A percentile compares a stretch with the other conserved stretches of the same genome.
These are phyloP conservation scores for Blastobotrys ciferrii DNA, from an alignment of 1,139 yeast genomes.

Conservation along the genomic window DNA sequence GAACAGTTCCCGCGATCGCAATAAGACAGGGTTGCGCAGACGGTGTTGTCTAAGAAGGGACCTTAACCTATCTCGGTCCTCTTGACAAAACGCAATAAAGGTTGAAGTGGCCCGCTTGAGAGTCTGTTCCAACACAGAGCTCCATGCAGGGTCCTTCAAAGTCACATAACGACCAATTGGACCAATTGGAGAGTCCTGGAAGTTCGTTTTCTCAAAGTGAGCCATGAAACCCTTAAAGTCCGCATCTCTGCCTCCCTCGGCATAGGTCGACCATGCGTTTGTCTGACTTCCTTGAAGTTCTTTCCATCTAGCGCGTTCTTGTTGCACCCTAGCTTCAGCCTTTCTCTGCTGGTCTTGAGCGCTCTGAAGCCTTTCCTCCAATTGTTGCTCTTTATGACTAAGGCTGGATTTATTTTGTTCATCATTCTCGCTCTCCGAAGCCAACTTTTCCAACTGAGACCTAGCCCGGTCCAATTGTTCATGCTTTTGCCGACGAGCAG, in stretches of 20 bases:
- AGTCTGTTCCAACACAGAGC: conserved; percentile 55
- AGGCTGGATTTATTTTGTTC: conserved; percentile 29
- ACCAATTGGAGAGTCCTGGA: conserved; percentile 66
- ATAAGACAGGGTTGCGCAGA: conserved; percentile 43
- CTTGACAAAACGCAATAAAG: conserved; percentile 63
- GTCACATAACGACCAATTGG: conserved; percentile 71
- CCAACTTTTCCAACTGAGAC: conserved; percentile 6
- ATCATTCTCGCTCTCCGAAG: conserved; percentile 10
- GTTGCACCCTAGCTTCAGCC: not conserved
- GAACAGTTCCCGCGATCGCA: conserved; percentile 57
- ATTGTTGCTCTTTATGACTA: conserved; percentile 41
- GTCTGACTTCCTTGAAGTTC: conserved; percentile 12
- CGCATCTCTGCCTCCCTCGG: not conserved
- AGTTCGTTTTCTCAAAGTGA: conserved; percentile 15
- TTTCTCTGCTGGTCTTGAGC: conserved; percentile 33
- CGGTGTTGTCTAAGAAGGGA: conserved; percentile 43
- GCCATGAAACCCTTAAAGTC: conserved; percentile 7
- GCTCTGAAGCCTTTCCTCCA: conserved; percentile 29
- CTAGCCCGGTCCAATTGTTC: not conserved
- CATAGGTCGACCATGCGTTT: conserved; percentile 11
- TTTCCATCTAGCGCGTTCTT: conserved; percentile 30
- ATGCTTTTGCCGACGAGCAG: not conserved
- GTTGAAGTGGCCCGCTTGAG: conserved; percentile 52
- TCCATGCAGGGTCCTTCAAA: conserved; percentile 62
- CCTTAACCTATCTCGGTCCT: conserved; percentile 55